phyloP scores from a whole-genome alignment of 805 yeast genomes.

The Grigorovia jiainica region DNA sequence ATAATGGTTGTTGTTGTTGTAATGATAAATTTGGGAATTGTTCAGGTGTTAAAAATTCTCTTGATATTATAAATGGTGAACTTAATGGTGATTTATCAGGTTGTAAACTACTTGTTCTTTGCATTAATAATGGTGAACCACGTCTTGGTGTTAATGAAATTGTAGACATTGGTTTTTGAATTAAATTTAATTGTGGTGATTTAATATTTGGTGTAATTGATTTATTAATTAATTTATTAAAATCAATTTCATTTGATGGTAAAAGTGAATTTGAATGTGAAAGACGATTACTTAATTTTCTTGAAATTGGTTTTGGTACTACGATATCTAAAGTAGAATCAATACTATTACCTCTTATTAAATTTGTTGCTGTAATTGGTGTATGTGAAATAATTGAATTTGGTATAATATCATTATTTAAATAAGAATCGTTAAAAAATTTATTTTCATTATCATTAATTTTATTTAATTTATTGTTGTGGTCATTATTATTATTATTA shows the following conservation, averaged over 20 bases:
- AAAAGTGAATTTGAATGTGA: slow-evolving; percentile 17
- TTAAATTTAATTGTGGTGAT: not conserved
- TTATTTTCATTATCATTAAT: slow-evolving; percentile 21
- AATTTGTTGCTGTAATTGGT: slow-evolving; percentile 3
- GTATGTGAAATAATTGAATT: slow-evolving; percentile 13
- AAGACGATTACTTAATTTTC: not conserved
- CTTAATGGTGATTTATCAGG: slow-evolving; percentile 39
- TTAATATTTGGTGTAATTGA: not conserved
- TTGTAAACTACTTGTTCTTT: slow-evolving; percentile 3
- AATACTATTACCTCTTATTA: slow-evolving; percentile 20
- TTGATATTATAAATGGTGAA: slow-evolving; percentile 47
- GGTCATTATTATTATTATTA: not conserved
- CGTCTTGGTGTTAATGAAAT: slow-evolving; percentile 43
- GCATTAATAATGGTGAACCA: slow-evolving; percentile 39
- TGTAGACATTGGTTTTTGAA: slow-evolving; percentile 20
- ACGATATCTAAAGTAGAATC: not conserved
- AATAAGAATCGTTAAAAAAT: slow-evolving; percentile 35
- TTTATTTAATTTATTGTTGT: slow-evolving; percentile 12
- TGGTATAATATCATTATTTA: slow-evolving; percentile 35
- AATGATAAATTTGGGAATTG: slow-evolving; percentile 19
- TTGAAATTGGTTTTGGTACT: not conserved
- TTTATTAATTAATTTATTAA: not conserved
- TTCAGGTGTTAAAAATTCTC: slow-evolving; percentile 33
- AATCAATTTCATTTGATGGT: slow-evolving; percentile 10
- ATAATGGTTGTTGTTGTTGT: slow-evolving; percentile 53